phyloP scores from a whole-genome alignment of 1,284 basidiomycete species.

The Ustilago nuda region DNA sequence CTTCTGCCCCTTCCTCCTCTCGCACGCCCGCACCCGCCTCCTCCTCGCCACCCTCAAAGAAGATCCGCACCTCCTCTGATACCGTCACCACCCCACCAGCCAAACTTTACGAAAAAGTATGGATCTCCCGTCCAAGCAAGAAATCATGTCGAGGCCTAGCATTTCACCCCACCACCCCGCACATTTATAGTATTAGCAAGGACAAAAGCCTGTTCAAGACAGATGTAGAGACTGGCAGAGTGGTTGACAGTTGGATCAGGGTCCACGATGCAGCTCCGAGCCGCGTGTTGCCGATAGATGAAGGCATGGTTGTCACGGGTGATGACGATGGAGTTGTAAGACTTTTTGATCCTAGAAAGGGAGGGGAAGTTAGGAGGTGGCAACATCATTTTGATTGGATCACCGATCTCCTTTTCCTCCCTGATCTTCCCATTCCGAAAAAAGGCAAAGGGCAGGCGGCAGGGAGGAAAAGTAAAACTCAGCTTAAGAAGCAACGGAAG shows the following conservation, averaged over 20 bases:
- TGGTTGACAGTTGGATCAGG: constrained; percentile 75
- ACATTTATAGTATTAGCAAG: constrained; percentile 84
- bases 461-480: constrained; percentile 33
- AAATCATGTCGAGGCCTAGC: constrained; percentile 61
- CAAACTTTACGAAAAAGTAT: constrained; percentile 46
- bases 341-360: constrained; percentile 85
- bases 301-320: constrained; percentile 80
- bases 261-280: constrained; percentile 79
- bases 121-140: constrained; percentile 49
- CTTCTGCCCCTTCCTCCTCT: constrained; percentile 11
- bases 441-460: constrained; percentile 18
- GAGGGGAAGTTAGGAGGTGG: constrained; percentile 74
- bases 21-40: constrained; percentile 7
- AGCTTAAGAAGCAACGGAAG: constrained; percentile 30
- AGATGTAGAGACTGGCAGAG: constrained; percentile 73
- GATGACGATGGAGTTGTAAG: constrained; percentile 95
- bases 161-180: constrained; percentile 33
- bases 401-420: constrained; percentile 84
- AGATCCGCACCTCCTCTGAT: background rate
- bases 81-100: background rate
- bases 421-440: constrained; percentile 45
- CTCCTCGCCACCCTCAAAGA: constrained; percentile 8
- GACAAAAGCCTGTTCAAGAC: constrained; percentile 76
- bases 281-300: constrained; percentile 81
- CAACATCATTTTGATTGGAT: constrained; percentile 95